Conservation (phyloP, 345 rosid species). For the Salix udensis region DNA sequence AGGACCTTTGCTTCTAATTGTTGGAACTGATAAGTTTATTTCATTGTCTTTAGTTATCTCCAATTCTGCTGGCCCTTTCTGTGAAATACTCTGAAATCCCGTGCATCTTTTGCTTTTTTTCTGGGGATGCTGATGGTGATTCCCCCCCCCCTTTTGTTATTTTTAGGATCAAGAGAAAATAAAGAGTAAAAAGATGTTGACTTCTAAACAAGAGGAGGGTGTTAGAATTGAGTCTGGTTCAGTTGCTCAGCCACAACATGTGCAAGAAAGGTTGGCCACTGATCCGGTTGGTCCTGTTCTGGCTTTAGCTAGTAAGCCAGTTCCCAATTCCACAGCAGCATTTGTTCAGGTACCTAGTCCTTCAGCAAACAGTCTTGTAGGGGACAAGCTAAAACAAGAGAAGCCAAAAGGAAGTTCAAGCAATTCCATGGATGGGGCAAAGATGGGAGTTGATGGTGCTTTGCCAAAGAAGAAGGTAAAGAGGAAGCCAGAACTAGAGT, state of each 20-base stretch:
- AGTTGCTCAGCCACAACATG: slow-evolving; percentile 37
- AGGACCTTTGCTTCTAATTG: background rate
- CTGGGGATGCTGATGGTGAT: background rate
- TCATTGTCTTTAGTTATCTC: background rate
- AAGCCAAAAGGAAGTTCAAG: slow-evolving; percentile 45
- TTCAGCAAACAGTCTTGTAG: slow-evolving; percentile 26
- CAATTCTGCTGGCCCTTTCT: background rate
- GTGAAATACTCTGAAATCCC: background rate
- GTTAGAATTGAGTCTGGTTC: slow-evolving; percentile 40
- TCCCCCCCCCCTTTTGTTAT: background rate
- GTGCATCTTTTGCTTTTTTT: background rate
- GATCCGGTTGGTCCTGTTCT: slow-evolving; percentile 36
- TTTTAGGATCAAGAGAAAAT: slow-evolving; percentile 55
- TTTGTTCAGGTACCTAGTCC: slow-evolving; percentile 39
- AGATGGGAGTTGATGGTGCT: slow-evolving; percentile 33
- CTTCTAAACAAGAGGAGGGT: slow-evolving; percentile 38
- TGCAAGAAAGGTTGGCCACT: slow-evolving; percentile 31
- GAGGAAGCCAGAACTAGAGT: slow-evolving; percentile 52
- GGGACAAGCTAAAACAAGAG: slow-evolving; percentile 52
- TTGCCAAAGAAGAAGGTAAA: slow-evolving; percentile 46
- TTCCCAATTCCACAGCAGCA: slow-evolving; percentile 31
- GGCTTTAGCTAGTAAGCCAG: slow-evolving; percentile 35
- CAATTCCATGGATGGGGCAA: slow-evolving; percentile 42
- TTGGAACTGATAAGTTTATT: background rate
- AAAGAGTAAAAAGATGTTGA: slow-evolving; percentile 55